phyloP scores from a whole-genome alignment of 129 eudicot genomes.

The Erigeron canadensis region DNA sequence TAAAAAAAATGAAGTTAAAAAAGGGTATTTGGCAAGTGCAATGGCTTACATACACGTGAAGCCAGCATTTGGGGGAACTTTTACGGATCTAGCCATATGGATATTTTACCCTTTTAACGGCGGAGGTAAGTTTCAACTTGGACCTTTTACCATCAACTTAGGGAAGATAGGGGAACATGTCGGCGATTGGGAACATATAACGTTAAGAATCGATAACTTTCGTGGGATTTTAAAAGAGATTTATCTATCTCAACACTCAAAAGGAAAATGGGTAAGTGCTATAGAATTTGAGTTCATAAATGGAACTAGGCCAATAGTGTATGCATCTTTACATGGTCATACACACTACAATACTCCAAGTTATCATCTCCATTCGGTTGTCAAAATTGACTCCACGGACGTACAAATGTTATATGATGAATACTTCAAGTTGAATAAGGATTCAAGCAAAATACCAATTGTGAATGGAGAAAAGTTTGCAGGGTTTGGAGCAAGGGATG shows the following conservation, averaged over 20 bases:
- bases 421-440: neutral
- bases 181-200: conserved; percentile 56
- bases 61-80: conserved; percentile 30
- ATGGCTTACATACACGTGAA: conserved; percentile 36
- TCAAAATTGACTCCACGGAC: neutral
- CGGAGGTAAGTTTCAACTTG: conserved; percentile 37
- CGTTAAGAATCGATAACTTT: conserved; percentile 41
- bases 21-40: conserved; percentile 27
- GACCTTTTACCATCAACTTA: conserved; percentile 28
- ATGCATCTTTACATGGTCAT: conserved; percentile 46
- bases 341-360: conserved; percentile 21
- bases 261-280: conserved; percentile 36
- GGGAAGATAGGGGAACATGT: conserved; percentile 46
- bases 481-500: conserved; percentile 31
- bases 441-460: conserved; percentile 7
- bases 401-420: neutral
- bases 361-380: conserved; percentile 2
- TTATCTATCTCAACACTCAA: conserved; percentile 40
- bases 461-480: conserved; percentile 10
- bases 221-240: conserved; percentile 28
- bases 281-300: conserved; percentile 21
- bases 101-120: conserved; percentile 57
- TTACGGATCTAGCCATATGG: conserved; percentile 47
- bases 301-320: conserved; percentile 33
- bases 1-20: conserved; percentile 24